Evolutionary conservation across 192 early-diverging fungal genomes (phyloP).

Genomic region (Allomyces arbusculus): DNA sequence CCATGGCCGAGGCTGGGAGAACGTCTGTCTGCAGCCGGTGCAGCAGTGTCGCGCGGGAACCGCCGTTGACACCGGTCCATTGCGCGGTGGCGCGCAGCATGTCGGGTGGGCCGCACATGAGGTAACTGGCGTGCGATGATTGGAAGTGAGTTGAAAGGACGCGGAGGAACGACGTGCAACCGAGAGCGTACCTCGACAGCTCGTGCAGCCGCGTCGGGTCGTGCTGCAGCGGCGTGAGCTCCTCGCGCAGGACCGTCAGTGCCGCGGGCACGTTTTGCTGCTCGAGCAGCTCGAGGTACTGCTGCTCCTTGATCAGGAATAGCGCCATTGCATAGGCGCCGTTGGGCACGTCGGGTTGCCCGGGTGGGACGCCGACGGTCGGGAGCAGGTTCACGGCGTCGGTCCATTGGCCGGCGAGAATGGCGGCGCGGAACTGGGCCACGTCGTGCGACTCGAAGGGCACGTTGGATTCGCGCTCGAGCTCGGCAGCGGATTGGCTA

Average conservation of each 20-base stretch:
- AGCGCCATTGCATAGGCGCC: neutral
- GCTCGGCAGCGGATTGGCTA: neutral
- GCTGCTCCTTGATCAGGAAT: neutral
- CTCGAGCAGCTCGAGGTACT: neutral
- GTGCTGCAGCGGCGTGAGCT: neutral
- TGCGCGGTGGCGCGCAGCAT: conserved; percentile 3
- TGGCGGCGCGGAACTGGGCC: neutral
- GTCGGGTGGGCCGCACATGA: conserved; percentile 6
- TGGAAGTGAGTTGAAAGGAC: neutral
- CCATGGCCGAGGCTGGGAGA: conserved; percentile 5
- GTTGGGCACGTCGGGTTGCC: neutral
- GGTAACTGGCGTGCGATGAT: conserved; percentile 2
- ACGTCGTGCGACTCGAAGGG: neutral
- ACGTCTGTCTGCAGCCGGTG: conserved; percentile 4
- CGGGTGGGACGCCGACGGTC: neutral
- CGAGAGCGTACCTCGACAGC: neutral
- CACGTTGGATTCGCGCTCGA: neutral
- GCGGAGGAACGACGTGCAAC: too few species aligned
- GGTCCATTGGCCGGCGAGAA: neutral
- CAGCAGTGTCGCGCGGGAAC: neutral
- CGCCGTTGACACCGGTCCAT: conserved; percentile 1
- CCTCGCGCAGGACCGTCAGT: neutral
- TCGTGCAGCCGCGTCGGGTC: neutral
- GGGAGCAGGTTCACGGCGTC: neutral
- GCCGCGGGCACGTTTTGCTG: neutral